phyloP scores from a whole-genome alignment of 2,329 filamentous ascomycete species.

The Penicillium nordicum region DNA sequence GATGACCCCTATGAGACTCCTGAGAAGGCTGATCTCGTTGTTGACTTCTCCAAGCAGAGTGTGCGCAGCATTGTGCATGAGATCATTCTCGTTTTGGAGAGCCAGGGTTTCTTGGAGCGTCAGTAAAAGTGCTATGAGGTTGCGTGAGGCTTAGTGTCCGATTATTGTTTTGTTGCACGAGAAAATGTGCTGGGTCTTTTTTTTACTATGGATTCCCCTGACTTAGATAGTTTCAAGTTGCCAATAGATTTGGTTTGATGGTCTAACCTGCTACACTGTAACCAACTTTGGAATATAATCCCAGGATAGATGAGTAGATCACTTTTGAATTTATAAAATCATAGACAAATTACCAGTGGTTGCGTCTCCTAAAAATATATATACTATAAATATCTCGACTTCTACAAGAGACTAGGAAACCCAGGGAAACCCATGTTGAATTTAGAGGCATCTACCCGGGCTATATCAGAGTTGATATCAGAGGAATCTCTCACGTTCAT shows the following conservation, averaged over 20 bases:
- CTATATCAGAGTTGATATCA: slow-evolving; percentile 2
- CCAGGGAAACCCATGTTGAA: slow-evolving; percentile 11
- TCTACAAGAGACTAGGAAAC: neutral
- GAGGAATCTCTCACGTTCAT: slow-evolving; percentile 9
- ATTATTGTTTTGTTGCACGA: slow-evolving; percentile 19
- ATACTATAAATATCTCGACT: neutral
- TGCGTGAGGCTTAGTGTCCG: slow-evolving; percentile 13
- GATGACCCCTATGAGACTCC: slow-evolving; percentile 95
- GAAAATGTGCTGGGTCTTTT: slow-evolving; percentile 17
- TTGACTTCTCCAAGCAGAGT: slow-evolving; percentile 80
- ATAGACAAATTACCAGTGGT: neutral
- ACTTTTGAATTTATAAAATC: neutral
- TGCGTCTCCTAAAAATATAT: no score
- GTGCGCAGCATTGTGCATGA: slow-evolving; percentile 94
- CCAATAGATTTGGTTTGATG: slow-evolving; percentile 9
- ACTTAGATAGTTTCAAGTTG: slow-evolving; percentile 14
- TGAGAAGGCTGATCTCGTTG: slow-evolving; percentile 73
- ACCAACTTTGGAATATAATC: neutral
- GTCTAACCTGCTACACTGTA: neutral
- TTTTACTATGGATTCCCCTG: slow-evolving; percentile 25
- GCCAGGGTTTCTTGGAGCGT: slow-evolving; percentile 78
- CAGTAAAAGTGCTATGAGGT: slow-evolving; percentile 19
- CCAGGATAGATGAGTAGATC: neutral
- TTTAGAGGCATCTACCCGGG: slow-evolving; percentile 9
- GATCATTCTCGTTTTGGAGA: slow-evolving; percentile 90